phyloP scores from a whole-genome alignment of 1,284 basidiomycete genomes.

The Tausonia pullulans region DNA sequence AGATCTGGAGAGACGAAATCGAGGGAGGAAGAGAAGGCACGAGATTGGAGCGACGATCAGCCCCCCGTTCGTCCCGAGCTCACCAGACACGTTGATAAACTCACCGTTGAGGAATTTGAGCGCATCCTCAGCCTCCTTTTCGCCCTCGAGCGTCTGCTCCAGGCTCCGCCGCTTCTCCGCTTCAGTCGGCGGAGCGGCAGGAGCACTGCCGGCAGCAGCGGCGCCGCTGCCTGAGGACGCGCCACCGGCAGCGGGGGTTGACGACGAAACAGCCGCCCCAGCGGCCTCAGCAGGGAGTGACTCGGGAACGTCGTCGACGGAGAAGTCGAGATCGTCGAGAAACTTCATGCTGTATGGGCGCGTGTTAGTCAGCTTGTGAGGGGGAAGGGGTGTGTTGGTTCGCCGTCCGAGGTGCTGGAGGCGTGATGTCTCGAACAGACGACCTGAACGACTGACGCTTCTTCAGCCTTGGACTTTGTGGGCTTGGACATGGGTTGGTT shows the following conservation, averaged over 20 bases:
- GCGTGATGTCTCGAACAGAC: too few species aligned
- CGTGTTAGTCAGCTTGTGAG: too few species aligned
- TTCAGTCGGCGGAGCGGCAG: too few species aligned
- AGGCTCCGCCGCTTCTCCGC: too few species aligned
- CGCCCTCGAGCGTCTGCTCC: background rate
- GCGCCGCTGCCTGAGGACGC: background rate
- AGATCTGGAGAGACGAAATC: slow-evolving; percentile 2
- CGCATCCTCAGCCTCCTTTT: slow-evolving; percentile 16
- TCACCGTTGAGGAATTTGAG: slow-evolving; percentile 13
- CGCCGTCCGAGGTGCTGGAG: too few species aligned
- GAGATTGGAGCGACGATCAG: background rate
- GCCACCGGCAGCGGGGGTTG: background rate
- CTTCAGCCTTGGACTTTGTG: slow-evolving; percentile 7
- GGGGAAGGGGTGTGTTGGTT: too few species aligned
- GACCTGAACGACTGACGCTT: background rate
- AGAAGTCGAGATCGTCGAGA: slow-evolving; percentile 16
- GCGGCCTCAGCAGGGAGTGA: background rate
- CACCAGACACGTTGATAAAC: background rate
- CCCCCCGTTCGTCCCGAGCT: background rate
- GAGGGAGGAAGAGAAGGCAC: background rate
- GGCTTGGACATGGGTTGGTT: slow-evolving; percentile 1
- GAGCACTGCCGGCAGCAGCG: too few species aligned
- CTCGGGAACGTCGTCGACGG: slow-evolving; percentile 7
- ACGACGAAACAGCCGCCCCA: too few species aligned
- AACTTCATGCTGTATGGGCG: background rate